Percentiles rank a stretch among this genome's conserved stretches.
Conservation (phyloP, 768 basidiomycete genomes). For the Xerocomellus amylosporus region DNA sequence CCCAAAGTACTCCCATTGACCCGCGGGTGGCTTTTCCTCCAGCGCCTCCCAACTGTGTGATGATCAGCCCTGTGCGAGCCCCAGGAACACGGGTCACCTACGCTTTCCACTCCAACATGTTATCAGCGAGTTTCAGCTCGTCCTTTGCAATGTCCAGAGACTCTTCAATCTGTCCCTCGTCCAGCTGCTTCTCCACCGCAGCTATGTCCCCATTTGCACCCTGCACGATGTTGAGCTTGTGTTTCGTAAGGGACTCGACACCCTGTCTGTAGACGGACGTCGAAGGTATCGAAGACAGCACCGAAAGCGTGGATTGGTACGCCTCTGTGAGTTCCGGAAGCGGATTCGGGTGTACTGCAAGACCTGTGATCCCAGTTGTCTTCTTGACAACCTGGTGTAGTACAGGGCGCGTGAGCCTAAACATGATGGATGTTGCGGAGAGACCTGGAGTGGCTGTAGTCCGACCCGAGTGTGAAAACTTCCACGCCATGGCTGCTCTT, state of each 20-base stretch:
- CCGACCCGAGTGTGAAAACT: not conserved
- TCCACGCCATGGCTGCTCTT: conserved; percentile 39
- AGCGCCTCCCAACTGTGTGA: conserved; percentile 79
- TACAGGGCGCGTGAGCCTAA: conserved; percentile 73
- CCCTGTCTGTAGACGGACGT: conserved; percentile 89
- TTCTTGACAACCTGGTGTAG: conserved; percentile 62
- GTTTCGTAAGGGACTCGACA: conserved; percentile 78
- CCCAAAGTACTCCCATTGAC: conserved; percentile 87
- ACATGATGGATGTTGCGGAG: conserved; percentile 48
- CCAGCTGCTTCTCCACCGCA: conserved; percentile 68
- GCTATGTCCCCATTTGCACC: conserved; percentile 62
- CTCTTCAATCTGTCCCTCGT: conserved; percentile 87
- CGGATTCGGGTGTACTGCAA: conserved; percentile 80
- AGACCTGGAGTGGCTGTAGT: conserved; percentile 11
- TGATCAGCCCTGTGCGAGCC: conserved; percentile 3
- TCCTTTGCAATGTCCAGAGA: conserved; percentile 77
- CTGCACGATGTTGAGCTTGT: conserved; percentile 73
- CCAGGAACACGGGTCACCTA: conserved; percentile 44
- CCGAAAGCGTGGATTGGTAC: conserved; percentile 73
- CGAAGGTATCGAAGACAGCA: conserved; percentile 68
- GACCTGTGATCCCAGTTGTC: conserved; percentile 85
- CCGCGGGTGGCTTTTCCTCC: conserved; percentile 72
- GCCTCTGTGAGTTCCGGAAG: conserved; percentile 72
- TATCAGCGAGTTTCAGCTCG: conserved; percentile 71
- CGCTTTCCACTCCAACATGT: conserved; percentile 97